Evolutionary conservation across 345 rosid genomes (phyloP).

Genomic region (Arabis alpina): DNA sequence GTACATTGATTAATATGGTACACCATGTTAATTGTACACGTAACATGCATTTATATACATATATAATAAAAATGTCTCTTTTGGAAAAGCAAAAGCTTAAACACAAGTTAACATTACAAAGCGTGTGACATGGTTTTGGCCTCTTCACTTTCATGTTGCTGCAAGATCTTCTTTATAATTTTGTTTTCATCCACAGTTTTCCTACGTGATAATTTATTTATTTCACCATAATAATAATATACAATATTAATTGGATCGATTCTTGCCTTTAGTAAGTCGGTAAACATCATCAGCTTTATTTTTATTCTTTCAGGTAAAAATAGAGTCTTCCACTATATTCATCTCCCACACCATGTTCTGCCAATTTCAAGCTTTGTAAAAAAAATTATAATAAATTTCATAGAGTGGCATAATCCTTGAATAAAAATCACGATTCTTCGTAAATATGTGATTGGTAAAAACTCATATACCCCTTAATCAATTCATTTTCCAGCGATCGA

Average conservation of each 20-base stretch:
- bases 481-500: neutral
- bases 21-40: slow-evolving; percentile 38
- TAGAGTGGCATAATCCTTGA: neutral
- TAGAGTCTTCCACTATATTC: slow-evolving; percentile 29
- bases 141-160: slow-evolving; percentile 48
- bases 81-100: slow-evolving; percentile 54
- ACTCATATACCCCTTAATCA: neutral
- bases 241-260: slow-evolving; percentile 32
- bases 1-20: neutral
- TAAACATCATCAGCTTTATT: slow-evolving; percentile 35
- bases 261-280: slow-evolving; percentile 41
- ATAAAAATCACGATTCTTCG: neutral
- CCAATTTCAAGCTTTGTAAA: neutral
- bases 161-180: slow-evolving; percentile 38
- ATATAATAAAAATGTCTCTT: slow-evolving; percentile 28
- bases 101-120: slow-evolving; percentile 35
- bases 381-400: neutral
- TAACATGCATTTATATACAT: slow-evolving; percentile 28
- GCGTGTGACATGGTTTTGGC: slow-evolving; percentile 74
- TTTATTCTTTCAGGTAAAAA: slow-evolving; percentile 34
- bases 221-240: slow-evolving; percentile 7
- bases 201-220: slow-evolving; percentile 18
- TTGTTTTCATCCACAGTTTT: slow-evolving; percentile 33
- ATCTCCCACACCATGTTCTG: slow-evolving; percentile 18
- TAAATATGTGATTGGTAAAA: neutral